These are phyloP conservation scores for Drechmeria coniospora DNA, from an alignment of 2,329 filamentous ascomycete species.

Conservation along the genomic window DNA sequence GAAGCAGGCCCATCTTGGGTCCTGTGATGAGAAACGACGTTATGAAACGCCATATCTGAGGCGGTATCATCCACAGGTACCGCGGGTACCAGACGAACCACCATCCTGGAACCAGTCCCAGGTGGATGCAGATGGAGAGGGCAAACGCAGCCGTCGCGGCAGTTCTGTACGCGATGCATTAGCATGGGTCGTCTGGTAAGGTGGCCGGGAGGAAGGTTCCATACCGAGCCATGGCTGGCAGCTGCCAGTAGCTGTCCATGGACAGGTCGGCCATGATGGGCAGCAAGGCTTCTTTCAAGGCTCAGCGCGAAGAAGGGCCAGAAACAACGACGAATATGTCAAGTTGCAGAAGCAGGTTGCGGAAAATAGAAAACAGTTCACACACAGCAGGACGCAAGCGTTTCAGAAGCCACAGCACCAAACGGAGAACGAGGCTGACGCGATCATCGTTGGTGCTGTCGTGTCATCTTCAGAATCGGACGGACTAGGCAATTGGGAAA, in stretches of 20 bases:
- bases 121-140: constrained; percentile 44
- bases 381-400: no score
- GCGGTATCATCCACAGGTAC: constrained; percentile 34
- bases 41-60: constrained; percentile 26
- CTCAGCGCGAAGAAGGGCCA: not conserved
- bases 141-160: constrained; percentile 45
- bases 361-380: constrained; percentile 2
- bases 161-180: constrained; percentile 35
- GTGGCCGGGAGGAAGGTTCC: constrained; percentile 9
- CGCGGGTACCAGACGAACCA: constrained; percentile 37
- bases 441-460: constrained; percentile 18
- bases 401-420: no score
- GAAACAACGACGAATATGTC: constrained; percentile 1
- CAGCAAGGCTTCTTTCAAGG: constrained; percentile 15
- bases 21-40: constrained; percentile 27
- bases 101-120: constrained; percentile 32
- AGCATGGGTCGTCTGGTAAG: constrained; percentile 3
- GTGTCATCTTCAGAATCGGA: constrained; percentile 17
- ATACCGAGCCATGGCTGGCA: constrained; percentile 28
- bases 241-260: constrained; percentile 21
- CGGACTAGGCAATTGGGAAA: constrained; percentile 1
- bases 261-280: constrained; percentile 16
- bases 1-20: constrained; percentile 34
- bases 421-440: constrained; percentile 12
- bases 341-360: constrained; percentile 1